A percentile compares a stretch with the other conserved stretches of the same genome.
phyloP scores from a whole-genome alignment of 441 rosid genomes.

The Melianthus villosus region DNA sequence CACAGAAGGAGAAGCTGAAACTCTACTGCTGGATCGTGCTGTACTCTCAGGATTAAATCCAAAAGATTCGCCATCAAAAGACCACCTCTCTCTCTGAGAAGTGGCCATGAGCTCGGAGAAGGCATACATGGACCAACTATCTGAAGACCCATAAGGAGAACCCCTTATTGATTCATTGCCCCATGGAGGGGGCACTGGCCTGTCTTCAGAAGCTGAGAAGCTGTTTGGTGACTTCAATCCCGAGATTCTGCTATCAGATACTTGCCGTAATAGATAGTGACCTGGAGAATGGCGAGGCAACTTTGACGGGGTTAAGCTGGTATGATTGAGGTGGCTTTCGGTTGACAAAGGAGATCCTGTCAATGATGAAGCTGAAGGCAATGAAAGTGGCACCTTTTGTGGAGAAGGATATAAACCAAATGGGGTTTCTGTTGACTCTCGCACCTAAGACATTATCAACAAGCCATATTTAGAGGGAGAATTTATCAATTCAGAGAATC shows the following conservation, averaged over 20 bases:
- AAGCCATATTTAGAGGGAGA: conserved; percentile 6
- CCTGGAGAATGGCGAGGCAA: conserved; percentile 25
- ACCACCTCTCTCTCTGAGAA: conserved; percentile 45
- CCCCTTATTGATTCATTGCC: conserved; percentile 35
- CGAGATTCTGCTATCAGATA: conserved; percentile 23
- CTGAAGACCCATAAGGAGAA: conserved; percentile 54
- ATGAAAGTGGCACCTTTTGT: conserved; percentile 30
- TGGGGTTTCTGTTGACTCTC: conserved; percentile 29
- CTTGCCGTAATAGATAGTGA: conserved; percentile 25
- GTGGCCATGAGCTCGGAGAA: conserved; percentile 67
- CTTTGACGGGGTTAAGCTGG: conserved; percentile 27
- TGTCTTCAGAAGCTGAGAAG: conserved; percentile 37
- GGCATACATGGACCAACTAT: conserved; percentile 70
- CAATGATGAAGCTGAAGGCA: conserved; percentile 53
- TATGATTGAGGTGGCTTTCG: conserved; percentile 30
- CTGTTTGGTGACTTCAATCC: conserved; percentile 36
- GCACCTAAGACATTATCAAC: conserved; percentile 25
- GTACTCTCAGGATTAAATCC: conserved; percentile 31
- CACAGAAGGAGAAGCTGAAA: conserved; percentile 26
- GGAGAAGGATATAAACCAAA: conserved; percentile 32
- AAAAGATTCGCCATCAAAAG: conserved; percentile 39
- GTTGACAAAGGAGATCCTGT: conserved; percentile 34
- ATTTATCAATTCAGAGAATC: conserved; percentile 5
- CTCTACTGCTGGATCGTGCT: conserved; percentile 26
- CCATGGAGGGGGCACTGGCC: conserved; percentile 31